A percentile compares a stretch with the other conserved stretches of the same genome.
Evolutionary conservation across 78 protist species (phyloP).

Genomic region (Thecamonas trahens): DNA sequence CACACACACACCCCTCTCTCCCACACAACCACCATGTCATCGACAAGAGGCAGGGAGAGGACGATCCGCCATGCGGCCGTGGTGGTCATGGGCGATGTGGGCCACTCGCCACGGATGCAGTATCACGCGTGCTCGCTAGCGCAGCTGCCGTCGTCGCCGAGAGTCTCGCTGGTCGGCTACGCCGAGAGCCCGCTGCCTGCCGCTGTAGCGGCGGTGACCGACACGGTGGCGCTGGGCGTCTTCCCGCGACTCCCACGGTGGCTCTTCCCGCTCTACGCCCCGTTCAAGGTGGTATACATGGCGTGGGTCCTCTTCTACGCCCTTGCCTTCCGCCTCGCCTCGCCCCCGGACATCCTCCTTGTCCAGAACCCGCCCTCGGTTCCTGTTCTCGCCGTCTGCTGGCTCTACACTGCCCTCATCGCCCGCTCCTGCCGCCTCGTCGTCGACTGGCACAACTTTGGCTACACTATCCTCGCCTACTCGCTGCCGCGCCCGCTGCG

Average conservation of each 20-base stretch:
- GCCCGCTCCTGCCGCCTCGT: too few relatives aligned
- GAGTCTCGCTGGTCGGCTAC: constrained; percentile 31
- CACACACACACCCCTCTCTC: too few relatives aligned
- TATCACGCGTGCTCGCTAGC: constrained; percentile 77
- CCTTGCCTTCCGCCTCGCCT: neutral
- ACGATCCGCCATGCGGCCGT: constrained; percentile 29
- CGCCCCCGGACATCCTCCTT: constrained; percentile 2
- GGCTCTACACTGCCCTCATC: constrained; percentile 26
- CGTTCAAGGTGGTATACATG: neutral
- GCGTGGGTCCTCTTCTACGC: neutral
- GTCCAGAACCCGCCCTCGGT: constrained; percentile 93
- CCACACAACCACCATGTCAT: too few relatives aligned
- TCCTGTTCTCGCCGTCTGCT: constrained; percentile 67
- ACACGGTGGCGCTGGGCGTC: neutral
- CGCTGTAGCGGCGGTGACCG: too few relatives aligned
- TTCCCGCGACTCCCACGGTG: neutral
- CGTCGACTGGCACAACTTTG: constrained; percentile 96
- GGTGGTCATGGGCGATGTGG: constrained; percentile 95
- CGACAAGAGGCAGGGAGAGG: too few relatives aligned
- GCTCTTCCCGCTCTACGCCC: neutral
- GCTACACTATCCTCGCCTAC: constrained; percentile 72
- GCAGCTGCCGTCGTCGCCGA: neutral
- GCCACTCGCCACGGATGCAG: constrained; percentile 93
- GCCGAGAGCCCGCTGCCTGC: constrained; percentile 25
- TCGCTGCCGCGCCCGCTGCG: neutral